Evolutionary conservation across 495 filamentous ascomycete genomes (phyloP), one percentile per base, ranked within the genome.

Genomic region (Talaromyces wortmannii): DNA sequence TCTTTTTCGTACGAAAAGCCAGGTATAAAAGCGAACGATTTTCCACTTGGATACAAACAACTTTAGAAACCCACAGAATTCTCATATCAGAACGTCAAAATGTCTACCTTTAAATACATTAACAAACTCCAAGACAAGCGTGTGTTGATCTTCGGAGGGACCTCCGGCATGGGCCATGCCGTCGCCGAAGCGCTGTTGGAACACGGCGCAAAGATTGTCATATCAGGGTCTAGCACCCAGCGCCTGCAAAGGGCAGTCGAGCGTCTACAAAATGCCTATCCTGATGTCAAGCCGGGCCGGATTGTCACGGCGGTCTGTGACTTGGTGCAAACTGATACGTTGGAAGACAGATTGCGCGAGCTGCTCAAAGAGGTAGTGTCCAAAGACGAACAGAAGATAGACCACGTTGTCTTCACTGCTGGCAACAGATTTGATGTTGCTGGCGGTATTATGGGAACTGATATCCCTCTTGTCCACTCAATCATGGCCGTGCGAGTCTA

Each of bases 391-490:
- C 50, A 44, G 23, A 52, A 52, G 36, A 52, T 88, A 53, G 72
- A 88, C 66, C 86, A 88, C 59, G 71, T 88, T 32, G 76, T 83
- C 54, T 80, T 70, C 67, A 87, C 84, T 0, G 84, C 86, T 0
- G 83, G 73, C 11, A 69, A 84, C 53, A 44, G 52, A 6, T 63
- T 81, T 0, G 13, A 52, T 17, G 36, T 52, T 52, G 33, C 32
- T 17, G 33, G 33, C 18, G 36, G 50, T 10, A 52, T 52, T 31
- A 29, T 16, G 11, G 50, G 33, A 15, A 43, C 50, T 7, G 36
- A 52, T 43, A 52, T 52, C 50, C 7, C 36, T 4, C 8, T 29
- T 33, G 69, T 83, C 57, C 58, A 69, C 3, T n/a, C 55, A 4
- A 66, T 69, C 0, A 64, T 68, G 17, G 76, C 75, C 32, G 69